Evolutionary conservation across 2,329 filamentous ascomycete genomes (phyloP).

Genomic region (Aurifilum marmelostoma): DNA sequence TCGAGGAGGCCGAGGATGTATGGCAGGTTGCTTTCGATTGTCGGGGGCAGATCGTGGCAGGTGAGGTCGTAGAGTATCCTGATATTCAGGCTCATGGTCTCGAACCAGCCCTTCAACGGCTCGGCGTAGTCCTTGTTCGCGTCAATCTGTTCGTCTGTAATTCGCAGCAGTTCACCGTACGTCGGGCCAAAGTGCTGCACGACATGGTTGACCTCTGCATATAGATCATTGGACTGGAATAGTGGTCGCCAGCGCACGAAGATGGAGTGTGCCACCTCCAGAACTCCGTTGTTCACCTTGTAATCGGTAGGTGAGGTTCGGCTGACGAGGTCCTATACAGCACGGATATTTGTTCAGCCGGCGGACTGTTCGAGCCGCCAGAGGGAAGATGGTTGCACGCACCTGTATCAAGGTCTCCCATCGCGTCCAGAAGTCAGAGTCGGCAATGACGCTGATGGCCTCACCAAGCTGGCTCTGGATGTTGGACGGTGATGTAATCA

Average conservation of each 20-base stretch:
- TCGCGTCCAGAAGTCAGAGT: constrained; percentile 94
- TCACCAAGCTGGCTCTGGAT: constrained; percentile 95
- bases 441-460: constrained; percentile 94
- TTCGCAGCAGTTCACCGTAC: constrained; percentile 77
- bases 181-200: constrained; percentile 80
- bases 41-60: constrained; percentile 95
- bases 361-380: too few species aligned
- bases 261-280: constrained; percentile 97
- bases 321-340: constrained; percentile 76
- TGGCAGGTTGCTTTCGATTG: constrained; percentile 86
- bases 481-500: constrained; percentile 86
- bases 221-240: constrained; percentile 90
- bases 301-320: constrained; percentile 81
- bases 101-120: constrained; percentile 76
- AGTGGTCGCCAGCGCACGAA: constrained; percentile 95
- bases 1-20: constrained; percentile 79
- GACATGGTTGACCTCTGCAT: constrained; percentile 95
- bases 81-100: constrained; percentile 83
- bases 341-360: constrained; percentile 23
- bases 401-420: constrained; percentile 96
- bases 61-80: constrained; percentile 96
- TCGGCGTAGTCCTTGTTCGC: constrained; percentile 76
- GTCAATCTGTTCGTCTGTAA: constrained; percentile 72
- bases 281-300: constrained; percentile 86
- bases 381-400: constrained; percentile 34